Conservation (phyloP, 2,329 filamentous ascomycete genomes). For the Pyrenochaeta sp. region DNA sequence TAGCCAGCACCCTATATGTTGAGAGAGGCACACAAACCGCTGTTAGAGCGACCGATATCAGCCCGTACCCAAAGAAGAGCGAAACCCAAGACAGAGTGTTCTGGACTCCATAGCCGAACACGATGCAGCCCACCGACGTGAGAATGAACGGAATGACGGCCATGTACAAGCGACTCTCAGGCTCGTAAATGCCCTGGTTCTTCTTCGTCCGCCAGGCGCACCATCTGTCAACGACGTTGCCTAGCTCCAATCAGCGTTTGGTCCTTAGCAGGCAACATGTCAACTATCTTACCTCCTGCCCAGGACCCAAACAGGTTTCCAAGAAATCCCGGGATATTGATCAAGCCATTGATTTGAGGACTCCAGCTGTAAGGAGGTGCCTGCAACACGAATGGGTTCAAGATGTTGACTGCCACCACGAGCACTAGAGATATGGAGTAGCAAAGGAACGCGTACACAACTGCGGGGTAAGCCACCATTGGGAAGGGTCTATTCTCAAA, state of each 20-base stretch:
- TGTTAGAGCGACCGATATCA: slow-evolving; percentile 57
- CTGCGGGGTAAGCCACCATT: slow-evolving; percentile 49
- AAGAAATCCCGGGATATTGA: slow-evolving; percentile 52
- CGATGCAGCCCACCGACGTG: slow-evolving; percentile 54
- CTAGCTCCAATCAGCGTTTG: slow-evolving; percentile 21
- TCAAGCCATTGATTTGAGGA: slow-evolving; percentile 49
- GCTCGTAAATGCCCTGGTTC: slow-evolving; percentile 56
- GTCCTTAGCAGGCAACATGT: not conserved
- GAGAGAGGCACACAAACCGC: slow-evolving; percentile 8
- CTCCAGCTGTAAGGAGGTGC: slow-evolving; percentile 51
- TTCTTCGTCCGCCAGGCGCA: slow-evolving; percentile 52
- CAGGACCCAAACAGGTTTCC: slow-evolving; percentile 56
- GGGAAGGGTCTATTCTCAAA: slow-evolving; percentile 43
- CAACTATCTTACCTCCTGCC: slow-evolving; percentile 38
- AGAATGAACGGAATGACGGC: slow-evolving; percentile 53
- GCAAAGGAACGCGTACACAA: slow-evolving; percentile 49
- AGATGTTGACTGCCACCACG: slow-evolving; percentile 52
- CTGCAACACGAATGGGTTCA: slow-evolving; percentile 51
- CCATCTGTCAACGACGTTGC: slow-evolving; percentile 55
- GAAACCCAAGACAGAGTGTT: slow-evolving; percentile 54
- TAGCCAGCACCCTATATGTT: not conserved
- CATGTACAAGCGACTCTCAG: slow-evolving; percentile 55
- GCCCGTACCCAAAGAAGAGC: slow-evolving; percentile 58
- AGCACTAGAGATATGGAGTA: slow-evolving; percentile 50
- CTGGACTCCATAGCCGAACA: slow-evolving; percentile 57